phyloP scores from a whole-genome alignment of 805 yeast genomes.

The Zygotorulaspora florentina region DNA sequence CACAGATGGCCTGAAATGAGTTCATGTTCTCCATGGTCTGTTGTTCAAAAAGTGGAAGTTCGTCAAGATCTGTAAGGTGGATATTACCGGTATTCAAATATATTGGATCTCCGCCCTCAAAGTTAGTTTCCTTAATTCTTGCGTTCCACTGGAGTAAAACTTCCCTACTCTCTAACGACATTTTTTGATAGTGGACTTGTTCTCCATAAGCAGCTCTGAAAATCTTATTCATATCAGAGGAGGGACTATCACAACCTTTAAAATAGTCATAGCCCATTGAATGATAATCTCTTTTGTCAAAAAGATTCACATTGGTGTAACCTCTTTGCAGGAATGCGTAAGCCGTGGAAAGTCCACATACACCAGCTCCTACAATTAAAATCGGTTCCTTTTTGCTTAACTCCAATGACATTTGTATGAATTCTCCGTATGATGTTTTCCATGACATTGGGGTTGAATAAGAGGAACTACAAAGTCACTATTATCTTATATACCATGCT shows the following conservation, averaged over 20 bases:
- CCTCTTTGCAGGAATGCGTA: slow-evolving; percentile 26
- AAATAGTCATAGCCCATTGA: slow-evolving; percentile 31
- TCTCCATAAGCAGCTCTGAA: slow-evolving; percentile 39
- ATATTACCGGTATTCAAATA: slow-evolving; percentile 27
- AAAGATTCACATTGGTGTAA: slow-evolving; percentile 30
- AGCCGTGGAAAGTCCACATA: slow-evolving; percentile 47
- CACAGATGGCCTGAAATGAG: slow-evolving; percentile 13
- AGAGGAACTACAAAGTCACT: no score
- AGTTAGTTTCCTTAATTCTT: slow-evolving; percentile 20
- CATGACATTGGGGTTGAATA: no score
- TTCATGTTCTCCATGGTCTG: slow-evolving; percentile 21
- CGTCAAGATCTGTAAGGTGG: slow-evolving; percentile 22
- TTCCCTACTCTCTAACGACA: slow-evolving; percentile 22
- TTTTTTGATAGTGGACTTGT: slow-evolving; percentile 34
- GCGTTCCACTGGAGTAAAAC: slow-evolving; percentile 26
- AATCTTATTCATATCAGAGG: slow-evolving; percentile 40
- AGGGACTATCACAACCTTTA: slow-evolving; percentile 40
- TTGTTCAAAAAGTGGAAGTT: slow-evolving; percentile 23
- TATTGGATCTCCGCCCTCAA: slow-evolving; percentile 26
- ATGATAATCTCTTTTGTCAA: slow-evolving; percentile 37
- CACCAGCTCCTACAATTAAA: slow-evolving; percentile 46
- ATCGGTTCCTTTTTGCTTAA: slow-evolving; percentile 18
- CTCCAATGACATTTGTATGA: not conserved
- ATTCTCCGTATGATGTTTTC: no score
- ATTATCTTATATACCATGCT: no score